A percentile compares a stretch with the other conserved stretches of the same genome.
Conservation (phyloP, 768 basidiomycete species). For the Chiua virens region DNA sequence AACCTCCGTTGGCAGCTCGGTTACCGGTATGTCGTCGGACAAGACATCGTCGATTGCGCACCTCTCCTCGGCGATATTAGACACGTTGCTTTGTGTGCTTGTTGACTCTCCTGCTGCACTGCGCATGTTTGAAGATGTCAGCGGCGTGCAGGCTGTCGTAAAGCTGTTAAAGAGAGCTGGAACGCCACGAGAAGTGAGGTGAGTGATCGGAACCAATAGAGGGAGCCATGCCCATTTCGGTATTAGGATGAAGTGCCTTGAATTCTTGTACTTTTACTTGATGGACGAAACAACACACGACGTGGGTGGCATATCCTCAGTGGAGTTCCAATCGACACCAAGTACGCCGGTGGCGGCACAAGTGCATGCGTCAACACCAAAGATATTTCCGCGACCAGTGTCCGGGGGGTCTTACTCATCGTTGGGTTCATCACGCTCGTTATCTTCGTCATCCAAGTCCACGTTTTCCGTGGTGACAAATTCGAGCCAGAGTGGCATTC, state of each 20-base stretch:
- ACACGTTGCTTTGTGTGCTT: constrained; percentile 84
- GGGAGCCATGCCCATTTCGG: constrained; percentile 1
- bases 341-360: constrained; percentile 29
- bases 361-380: constrained; percentile 22
- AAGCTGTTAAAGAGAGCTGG: constrained; percentile 83
- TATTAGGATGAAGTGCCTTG: constrained; percentile 90
- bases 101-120: constrained; percentile 80
- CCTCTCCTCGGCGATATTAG: constrained; percentile 75
- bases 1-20: constrained; percentile 1
- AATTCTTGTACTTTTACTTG: constrained; percentile 93
- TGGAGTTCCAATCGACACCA: constrained; percentile 33
- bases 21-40: constrained; percentile 16
- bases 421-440: constrained; percentile 26
- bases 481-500: constrained; percentile 27
- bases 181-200: constrained; percentile 89
- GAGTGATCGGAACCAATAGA: constrained; percentile 50
- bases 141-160: constrained; percentile 82
- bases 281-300: constrained; percentile 66
- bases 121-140: constrained; percentile 73
- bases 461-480: constrained; percentile 41
- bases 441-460: constrained; percentile 33
- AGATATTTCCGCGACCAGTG: constrained; percentile 24
- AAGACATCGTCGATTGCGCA: constrained; percentile 30
- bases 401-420: constrained; percentile 18
- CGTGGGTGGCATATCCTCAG: constrained; percentile 1